Percentiles rank a stretch among this genome's conserved stretches.
phyloP scores from a whole-genome alignment of 805 yeast species.

The Metschnikowia koreensis region DNA sequence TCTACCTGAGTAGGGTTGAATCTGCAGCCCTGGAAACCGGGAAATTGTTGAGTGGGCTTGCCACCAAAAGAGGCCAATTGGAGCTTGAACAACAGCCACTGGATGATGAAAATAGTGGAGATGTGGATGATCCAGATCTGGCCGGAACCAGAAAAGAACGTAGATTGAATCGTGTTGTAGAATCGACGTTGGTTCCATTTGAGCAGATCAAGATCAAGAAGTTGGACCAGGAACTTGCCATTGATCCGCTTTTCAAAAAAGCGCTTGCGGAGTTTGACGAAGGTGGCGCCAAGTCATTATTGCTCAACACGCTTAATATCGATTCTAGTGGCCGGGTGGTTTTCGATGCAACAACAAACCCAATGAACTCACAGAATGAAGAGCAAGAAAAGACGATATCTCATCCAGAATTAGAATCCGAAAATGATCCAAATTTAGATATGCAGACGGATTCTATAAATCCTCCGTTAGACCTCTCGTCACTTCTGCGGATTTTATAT shows the following conservation, averaged over 20 bases:
- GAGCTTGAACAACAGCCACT: constrained; percentile 26
- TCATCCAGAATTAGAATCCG: not conserved
- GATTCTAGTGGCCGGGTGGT: constrained; percentile 56
- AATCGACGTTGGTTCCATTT: constrained; percentile 33
- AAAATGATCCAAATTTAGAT: constrained; percentile 10
- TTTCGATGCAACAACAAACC: constrained; percentile 57
- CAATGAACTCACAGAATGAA: constrained; percentile 18
- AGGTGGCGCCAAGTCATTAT: constrained; percentile 73
- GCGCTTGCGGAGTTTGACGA: constrained; percentile 78
- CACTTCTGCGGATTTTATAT: constrained; percentile 23
- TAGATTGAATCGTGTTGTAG: constrained; percentile 21
- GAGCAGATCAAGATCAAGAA: constrained; percentile 51
- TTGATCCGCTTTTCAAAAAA: constrained; percentile 74
- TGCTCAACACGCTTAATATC: constrained; percentile 58
- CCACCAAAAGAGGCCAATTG: constrained; percentile 28
- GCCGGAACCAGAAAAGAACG: constrained; percentile 18
- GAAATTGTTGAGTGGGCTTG: constrained; percentile 71
- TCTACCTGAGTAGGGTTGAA: constrained; percentile 87
- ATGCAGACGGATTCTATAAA: constrained; percentile 19
- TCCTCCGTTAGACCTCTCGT: constrained; percentile 4
- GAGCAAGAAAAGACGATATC: not conserved
- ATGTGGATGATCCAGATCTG: constrained; percentile 19
- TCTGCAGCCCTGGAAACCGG: constrained; percentile 92
- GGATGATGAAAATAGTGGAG: constrained; percentile 22
- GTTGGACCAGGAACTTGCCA: constrained; percentile 60